Evolutionary conservation across 331 rosid species (phyloP).

Genomic region (Malus hybrid): DNA sequence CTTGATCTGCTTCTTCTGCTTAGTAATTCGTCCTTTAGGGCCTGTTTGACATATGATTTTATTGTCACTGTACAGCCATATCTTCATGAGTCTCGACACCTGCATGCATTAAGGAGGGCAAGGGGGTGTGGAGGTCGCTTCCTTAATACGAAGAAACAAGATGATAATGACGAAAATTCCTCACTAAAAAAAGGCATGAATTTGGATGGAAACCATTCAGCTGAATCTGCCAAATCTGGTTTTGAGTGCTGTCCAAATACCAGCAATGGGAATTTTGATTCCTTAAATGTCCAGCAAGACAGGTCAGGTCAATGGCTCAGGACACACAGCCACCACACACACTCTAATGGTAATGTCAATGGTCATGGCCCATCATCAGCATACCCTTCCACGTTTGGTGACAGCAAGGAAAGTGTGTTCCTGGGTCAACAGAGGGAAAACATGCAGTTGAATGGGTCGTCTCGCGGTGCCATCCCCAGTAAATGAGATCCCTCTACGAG

Average conservation of each 20-base stretch:
- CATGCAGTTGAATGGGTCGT: slow-evolving; percentile 39
- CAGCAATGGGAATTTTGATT: slow-evolving; percentile 24
- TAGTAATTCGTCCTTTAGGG: too few relatives aligned
- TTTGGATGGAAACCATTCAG: slow-evolving; percentile 19
- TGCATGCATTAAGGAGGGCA: slow-evolving; percentile 47
- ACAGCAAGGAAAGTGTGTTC: slow-evolving; percentile 31
- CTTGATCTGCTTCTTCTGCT: too few relatives aligned
- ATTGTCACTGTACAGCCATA: slow-evolving; percentile 33
- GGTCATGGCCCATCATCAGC: slow-evolving; percentile 16
- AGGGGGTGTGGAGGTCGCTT: slow-evolving; percentile 53
- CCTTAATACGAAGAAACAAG: slow-evolving; percentile 37
- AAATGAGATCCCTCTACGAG: slow-evolving; percentile 26
- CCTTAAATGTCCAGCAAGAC: slow-evolving; percentile 24
- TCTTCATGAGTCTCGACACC: slow-evolving; percentile 49
- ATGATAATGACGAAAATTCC: slow-evolving; percentile 18
- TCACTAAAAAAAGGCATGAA: slow-evolving; percentile 20
- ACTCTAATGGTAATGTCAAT: slow-evolving; percentile 13
- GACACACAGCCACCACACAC: slow-evolving; percentile 20
- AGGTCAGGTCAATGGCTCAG: slow-evolving; percentile 22
- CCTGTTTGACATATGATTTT: background rate
- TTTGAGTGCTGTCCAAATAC: slow-evolving; percentile 9
- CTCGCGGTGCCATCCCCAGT: slow-evolving; percentile 38
- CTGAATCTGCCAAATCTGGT: slow-evolving; percentile 15
- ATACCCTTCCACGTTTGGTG: slow-evolving; percentile 30
- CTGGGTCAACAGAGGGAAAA: slow-evolving; percentile 36